Base-by-base conservation (phyloP, 2,329 filamentous ascomycete genomes). In the Fusarium tjaetaba region DNA sequence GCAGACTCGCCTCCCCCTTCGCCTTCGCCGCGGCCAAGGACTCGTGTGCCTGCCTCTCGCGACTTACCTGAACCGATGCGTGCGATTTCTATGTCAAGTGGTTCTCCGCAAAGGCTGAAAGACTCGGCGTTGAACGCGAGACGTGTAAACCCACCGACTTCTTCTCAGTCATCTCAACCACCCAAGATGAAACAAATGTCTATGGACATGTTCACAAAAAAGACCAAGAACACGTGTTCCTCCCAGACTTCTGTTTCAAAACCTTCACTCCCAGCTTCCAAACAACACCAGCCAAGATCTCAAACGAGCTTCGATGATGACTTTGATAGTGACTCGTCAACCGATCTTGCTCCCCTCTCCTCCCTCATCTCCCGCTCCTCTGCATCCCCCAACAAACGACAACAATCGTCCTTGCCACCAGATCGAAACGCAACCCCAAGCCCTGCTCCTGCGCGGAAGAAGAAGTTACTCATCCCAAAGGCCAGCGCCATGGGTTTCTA, bases 401-500 rank as follows among this genome's bases (percentile, higher is more conserved):
- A 66, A 3, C 65, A 72, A 28, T 39, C 42, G 20, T 22, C 36
- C 11, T 61, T 36, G 11, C 39, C 49, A 43, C 20, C 26, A 24
- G 62, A 53, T 18, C 52, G 59, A 61, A 49, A 48, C 7, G 41
- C 45, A 24, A 77, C 66, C 30, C 68, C 75, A 18, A 70, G 61
- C 7, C 71, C 74, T 51, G 62, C 62, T 38, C 77, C 75, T 41
- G 65, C 52, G 61, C 70, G 64, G 64, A 80, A 76, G 74, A 86
- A 84, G 69, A 85, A 82, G 66, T 68, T 85, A 18, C 80, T 84
- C 66, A 72, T 84, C 41, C 82, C 84, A 18, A 80, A 80, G 46
- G 76, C 76, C 32, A 83, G 82, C 49, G 76, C 77, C 20, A 75
- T 76, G 11, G 85, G 85, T 7, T 86, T 84, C 75, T 83, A 84